Conservation (phyloP, 176 grass and related monocot species). For the Cenchrus americanus region DNA sequence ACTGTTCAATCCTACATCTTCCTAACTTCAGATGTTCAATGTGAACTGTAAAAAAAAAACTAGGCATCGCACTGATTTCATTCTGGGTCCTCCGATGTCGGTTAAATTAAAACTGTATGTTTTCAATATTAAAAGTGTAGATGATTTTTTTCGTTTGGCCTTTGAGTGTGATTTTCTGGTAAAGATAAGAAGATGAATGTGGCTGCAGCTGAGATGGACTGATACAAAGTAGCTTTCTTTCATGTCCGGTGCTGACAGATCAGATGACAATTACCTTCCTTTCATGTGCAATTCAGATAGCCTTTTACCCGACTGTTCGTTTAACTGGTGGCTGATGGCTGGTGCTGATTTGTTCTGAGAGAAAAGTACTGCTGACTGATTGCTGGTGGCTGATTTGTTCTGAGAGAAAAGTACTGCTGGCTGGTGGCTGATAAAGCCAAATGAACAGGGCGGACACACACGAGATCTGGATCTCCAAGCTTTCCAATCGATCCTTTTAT, state of each 20-base stretch:
- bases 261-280: slow-evolving; percentile 25
- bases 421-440: too few species aligned
- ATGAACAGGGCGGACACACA: too few species aligned
- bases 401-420: too few species aligned
- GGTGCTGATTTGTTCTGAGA: too few species aligned
- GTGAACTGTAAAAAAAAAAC: background rate
- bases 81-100: too few species aligned
- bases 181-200: background rate
- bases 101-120: too few species aligned
- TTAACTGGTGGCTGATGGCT: too few species aligned
- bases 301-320: too few species aligned
- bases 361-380: too few species aligned
- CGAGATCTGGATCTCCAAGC: background rate
- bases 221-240: slow-evolving; percentile 22
- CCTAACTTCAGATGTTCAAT: background rate
- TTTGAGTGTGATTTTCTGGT: background rate
- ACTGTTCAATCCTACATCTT: background rate
- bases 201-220: background rate
- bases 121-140: too few species aligned
- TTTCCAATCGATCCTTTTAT: too few species aligned
- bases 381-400: too few species aligned
- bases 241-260: slow-evolving; percentile 15
- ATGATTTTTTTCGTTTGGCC: background rate
- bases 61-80: background rate
- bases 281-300: slow-evolving; percentile 28